Evolutionary conservation across 2,329 filamentous ascomycete species (phyloP).

Genomic region (Aureobasidium sp.): DNA sequence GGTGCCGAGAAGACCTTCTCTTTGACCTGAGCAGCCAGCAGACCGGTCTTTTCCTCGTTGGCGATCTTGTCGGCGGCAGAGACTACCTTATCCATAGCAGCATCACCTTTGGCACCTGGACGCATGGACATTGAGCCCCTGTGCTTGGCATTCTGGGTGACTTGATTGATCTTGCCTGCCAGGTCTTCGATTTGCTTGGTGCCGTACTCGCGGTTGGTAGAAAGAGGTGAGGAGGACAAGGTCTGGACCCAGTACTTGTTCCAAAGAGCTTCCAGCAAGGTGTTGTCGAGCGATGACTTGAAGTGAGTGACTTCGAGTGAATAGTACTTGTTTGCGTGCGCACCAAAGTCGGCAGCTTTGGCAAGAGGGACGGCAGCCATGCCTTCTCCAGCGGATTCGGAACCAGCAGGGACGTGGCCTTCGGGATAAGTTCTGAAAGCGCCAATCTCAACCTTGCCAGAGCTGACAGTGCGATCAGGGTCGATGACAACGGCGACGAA

Average conservation of each 20-base stretch:
- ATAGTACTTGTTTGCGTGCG: constrained; percentile 87
- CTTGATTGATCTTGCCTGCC: constrained; percentile 63
- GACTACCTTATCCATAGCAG: constrained; percentile 53
- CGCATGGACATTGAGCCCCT: constrained; percentile 21
- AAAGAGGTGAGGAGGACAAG: constrained; percentile 79
- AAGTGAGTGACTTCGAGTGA: constrained; percentile 85
- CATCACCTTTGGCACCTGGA: constrained; percentile 32
- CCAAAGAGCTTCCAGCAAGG: constrained; percentile 84
- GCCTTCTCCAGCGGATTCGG: constrained; percentile 35
- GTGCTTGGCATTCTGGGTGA: constrained; percentile 29
- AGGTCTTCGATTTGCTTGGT: constrained; percentile 90
- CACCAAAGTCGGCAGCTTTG: constrained; percentile 93
- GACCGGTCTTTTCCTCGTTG: constrained; percentile 54
- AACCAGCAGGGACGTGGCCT: constrained; percentile 53
- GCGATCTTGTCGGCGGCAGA: constrained; percentile 55
- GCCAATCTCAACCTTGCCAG: constrained; percentile 94
- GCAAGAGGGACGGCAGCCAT: constrained; percentile 78
- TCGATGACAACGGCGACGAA: constrained; percentile 96
- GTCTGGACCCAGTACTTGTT: constrained; percentile 99
- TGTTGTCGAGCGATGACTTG: constrained; percentile 84
- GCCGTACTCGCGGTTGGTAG: constrained; percentile 87
- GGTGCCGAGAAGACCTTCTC: constrained; percentile 48
- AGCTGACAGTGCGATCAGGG: constrained; percentile 87
- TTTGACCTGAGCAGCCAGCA: constrained; percentile 58
- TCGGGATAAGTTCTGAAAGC: constrained; percentile 89